A percentile compares a stretch with the other conserved stretches of the same genome.
Conservation (phyloP, 768 basidiomycete species). For the Agaricus blazei region DNA sequence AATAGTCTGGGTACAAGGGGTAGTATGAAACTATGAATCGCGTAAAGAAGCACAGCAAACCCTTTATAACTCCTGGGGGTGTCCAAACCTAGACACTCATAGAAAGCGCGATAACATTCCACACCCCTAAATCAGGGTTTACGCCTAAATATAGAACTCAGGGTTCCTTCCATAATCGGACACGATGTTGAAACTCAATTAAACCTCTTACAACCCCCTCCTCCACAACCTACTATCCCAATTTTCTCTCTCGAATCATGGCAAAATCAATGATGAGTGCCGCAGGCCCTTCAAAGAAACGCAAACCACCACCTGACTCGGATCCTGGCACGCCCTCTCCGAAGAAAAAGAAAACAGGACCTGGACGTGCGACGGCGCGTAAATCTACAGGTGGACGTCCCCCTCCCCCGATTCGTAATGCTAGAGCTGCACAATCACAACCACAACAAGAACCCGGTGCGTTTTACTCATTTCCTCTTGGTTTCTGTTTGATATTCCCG, state of each 20-base stretch:
- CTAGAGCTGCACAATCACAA: slow-evolving; percentile 14
- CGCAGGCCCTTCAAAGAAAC: slow-evolving; percentile 36
- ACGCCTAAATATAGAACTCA: background rate
- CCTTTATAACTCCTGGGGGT: background rate
- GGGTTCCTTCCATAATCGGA: background rate
- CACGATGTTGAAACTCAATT: slow-evolving; percentile 7
- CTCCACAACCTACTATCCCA: slow-evolving; percentile 6
- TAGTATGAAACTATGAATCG: no score
- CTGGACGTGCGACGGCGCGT: slow-evolving; percentile 54
- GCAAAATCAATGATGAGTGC: slow-evolving; percentile 63
- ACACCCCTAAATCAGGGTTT: slow-evolving; percentile 1
- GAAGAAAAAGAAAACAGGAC: slow-evolving; percentile 38
- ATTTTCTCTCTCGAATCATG: slow-evolving; percentile 32
- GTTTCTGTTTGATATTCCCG: background rate
- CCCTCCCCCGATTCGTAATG: slow-evolving; percentile 22
- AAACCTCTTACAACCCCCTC: background rate
- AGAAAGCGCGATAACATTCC: slow-evolving; percentile 17
- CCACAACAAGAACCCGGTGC: slow-evolving; percentile 16
- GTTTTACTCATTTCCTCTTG: background rate
- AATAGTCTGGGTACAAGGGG: no score
- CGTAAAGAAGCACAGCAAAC: background rate
- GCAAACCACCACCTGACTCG: slow-evolving; percentile 38
- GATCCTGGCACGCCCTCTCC: slow-evolving; percentile 42
- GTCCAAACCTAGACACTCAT: background rate
- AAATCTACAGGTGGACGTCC: slow-evolving; percentile 76